Conservation (phyloP, 176 grass and related monocot species). For the Bothriochloa decipiens region DNA sequence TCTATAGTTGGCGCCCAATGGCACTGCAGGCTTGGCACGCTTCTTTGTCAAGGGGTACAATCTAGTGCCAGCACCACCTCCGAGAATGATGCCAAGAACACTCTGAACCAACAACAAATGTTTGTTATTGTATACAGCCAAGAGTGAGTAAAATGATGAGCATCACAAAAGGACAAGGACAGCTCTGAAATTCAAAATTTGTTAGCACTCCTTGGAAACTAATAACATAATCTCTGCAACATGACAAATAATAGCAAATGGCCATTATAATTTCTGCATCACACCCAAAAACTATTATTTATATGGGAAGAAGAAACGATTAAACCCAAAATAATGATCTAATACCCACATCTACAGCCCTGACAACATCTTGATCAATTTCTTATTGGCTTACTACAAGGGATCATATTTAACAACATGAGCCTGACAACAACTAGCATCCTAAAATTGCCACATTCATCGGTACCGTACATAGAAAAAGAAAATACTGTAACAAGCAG, state of each 20-base stretch:
- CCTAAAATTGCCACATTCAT: conserved; percentile 26
- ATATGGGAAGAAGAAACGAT: conserved; percentile 9
- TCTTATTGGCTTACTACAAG: neutral
- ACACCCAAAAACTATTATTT: neutral
- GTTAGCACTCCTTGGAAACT: neutral
- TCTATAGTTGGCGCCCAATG: conserved; percentile 92
- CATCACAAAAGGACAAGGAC: neutral
- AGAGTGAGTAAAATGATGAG: neutral
- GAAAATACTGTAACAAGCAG: neutral
- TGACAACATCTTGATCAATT: conserved; percentile 18
- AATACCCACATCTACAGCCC: neutral
- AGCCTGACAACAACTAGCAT: conserved; percentile 7
- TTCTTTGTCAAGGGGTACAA: conserved; percentile 95
- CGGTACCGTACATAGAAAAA: conserved; percentile 20
- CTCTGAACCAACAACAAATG: conserved; percentile 60
- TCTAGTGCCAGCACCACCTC: conserved; percentile 91
- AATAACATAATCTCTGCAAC: neutral
- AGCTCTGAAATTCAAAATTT: neutral
- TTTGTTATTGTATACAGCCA: conserved; percentile 29
- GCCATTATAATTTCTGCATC: neutral
- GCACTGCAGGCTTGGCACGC: conserved; percentile 95
- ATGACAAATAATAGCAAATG: neutral
- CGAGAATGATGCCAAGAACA: conserved; percentile 99
- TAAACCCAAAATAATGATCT: conserved; percentile 16
- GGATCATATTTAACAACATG: neutral